Evolutionary conservation across 2,329 filamentous ascomycete species (phyloP).

Genomic region (Phialocephala sp.): DNA sequence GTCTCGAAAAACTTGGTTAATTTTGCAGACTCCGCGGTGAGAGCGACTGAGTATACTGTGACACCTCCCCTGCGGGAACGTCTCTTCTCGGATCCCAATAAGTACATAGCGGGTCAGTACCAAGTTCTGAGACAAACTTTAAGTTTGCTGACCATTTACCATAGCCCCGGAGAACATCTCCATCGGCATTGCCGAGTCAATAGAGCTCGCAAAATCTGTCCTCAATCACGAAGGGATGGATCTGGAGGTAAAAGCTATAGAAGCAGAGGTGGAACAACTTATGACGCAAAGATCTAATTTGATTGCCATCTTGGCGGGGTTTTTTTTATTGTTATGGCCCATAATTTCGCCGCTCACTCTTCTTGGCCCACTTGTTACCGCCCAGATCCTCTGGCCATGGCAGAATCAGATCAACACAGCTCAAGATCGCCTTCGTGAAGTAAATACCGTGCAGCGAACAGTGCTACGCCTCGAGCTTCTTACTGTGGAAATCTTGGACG

Average conservation of each 20-base stretch:
- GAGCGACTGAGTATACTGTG: conserved; percentile 2
- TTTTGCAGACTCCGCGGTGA: conserved; percentile 2
- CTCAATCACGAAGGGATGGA: background rate
- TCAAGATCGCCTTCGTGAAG: background rate
- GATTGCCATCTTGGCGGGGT: background rate
- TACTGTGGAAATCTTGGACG: background rate
- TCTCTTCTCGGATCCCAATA: conserved; percentile 2
- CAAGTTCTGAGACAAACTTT: background rate
- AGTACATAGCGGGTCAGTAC: background rate
- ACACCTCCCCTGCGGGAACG: conserved; percentile 1
- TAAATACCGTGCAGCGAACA: conserved; percentile 1
- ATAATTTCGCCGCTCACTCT: background rate
- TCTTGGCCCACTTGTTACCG: background rate
- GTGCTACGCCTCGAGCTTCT: background rate
- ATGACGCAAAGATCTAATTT: background rate
- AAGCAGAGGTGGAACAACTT: background rate
- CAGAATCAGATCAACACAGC: conserved; percentile 2
- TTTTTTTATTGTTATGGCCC: conserved; percentile 2
- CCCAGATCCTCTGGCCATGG: background rate
- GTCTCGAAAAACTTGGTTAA: conserved; percentile 2
- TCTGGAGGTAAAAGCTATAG: conserved; percentile 2
- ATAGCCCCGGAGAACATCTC: background rate
- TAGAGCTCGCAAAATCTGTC: background rate
- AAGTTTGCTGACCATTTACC: background rate
- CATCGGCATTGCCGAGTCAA: background rate